These are phyloP conservation scores for Eremothecium cymbalariae DNA, from an alignment of 1,139 yeast species.

Conservation along the genomic window DNA sequence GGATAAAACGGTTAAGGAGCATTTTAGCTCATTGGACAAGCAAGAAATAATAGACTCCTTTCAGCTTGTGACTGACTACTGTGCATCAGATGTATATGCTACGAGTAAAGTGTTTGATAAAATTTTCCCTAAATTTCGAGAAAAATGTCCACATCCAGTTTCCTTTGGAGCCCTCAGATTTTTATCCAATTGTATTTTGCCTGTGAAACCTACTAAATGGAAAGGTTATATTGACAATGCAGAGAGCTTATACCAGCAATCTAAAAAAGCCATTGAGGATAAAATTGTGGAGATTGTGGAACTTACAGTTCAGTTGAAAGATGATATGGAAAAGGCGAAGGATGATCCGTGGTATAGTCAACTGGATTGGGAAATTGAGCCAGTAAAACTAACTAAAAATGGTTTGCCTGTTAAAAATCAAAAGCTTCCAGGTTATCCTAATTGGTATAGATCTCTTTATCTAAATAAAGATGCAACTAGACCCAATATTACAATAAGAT, in stretches of 20 bases:
- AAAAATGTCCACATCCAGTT: constrained; percentile 85
- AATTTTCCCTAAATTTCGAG: constrained; percentile 59
- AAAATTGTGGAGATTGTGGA: constrained; percentile 56
- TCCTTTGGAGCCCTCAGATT: constrained; percentile 82
- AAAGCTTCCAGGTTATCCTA: constrained; percentile 83
- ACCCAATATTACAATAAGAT: constrained; percentile 58
- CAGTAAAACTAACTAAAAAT: constrained; percentile 54
- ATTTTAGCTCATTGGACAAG: constrained; percentile 50
- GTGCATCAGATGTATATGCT: constrained; percentile 75
- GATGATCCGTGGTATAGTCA: constrained; percentile 86
- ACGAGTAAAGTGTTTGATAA: constrained; percentile 64
- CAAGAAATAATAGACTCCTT: constrained; percentile 50
- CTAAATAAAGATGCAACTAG: constrained; percentile 37
- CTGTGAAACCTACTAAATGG: constrained; percentile 68
- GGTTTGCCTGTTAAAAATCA: constrained; percentile 75
- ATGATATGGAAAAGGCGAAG: constrained; percentile 28
- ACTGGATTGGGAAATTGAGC: constrained; percentile 73
- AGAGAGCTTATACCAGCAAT: constrained; percentile 56
- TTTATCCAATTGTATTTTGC: constrained; percentile 69
- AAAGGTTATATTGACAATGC: constrained; percentile 58
- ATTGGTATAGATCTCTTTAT: constrained; percentile 80
- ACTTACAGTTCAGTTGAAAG: constrained; percentile 42
- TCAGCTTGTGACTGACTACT: constrained; percentile 59
- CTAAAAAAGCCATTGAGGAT: constrained; percentile 48
- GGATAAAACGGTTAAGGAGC: constrained; percentile 60